Base-by-base conservation (phyloP, 495 filamentous ascomycete genomes). In the Penicillium canescens region DNA sequence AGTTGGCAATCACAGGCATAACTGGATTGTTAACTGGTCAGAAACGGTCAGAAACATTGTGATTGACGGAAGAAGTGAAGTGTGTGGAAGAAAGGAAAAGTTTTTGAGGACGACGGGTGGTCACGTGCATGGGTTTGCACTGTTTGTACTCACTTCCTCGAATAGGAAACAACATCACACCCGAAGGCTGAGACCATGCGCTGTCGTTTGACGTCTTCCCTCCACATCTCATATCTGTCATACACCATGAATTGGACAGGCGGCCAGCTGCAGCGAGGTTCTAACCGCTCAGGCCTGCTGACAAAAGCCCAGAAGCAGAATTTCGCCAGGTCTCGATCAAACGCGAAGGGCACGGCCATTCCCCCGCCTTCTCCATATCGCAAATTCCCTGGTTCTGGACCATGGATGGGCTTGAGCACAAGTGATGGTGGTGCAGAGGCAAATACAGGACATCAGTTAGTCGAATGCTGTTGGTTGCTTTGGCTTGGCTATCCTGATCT, bases 171-270 rank as follows among this genome's bases (percentile, higher is more conserved):
- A 31, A 31, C 7, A 31, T 31, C 28, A 8, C 28, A 8, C 28
- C 28, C 28, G 28, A 26, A 5, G 24, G 24, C 24, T 26, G 24
- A 31, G 28, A 31, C 7, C 28, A 31, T 31, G 28, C 28, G 28
- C 7, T 31, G 28, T 31, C 28, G 28, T 31, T 9, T 35, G 8
- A 6, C 14, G 28, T 41, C 47, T n/a, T 16, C 16, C 40, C 46
- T 31, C n/a, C 36, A 46, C 36, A 20, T 2, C 18, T 9, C 28
- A 50, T 36, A 31, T 3, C 24, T 26, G 24, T 34, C 49, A 44
- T 51, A 33, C 46, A 55, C 26, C 0, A 78, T 77, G 75, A 77
- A 78, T 44, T 77, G 75, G 75, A 76, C 71, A 40, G 73, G 75
- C 57, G 74, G 75, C 31, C 72, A 70, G 38, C 60, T 78, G 35